These are phyloP conservation scores for Suhomyces bokatorum DNA, from an alignment of 1,139 yeast species.

Conservation along the genomic window DNA sequence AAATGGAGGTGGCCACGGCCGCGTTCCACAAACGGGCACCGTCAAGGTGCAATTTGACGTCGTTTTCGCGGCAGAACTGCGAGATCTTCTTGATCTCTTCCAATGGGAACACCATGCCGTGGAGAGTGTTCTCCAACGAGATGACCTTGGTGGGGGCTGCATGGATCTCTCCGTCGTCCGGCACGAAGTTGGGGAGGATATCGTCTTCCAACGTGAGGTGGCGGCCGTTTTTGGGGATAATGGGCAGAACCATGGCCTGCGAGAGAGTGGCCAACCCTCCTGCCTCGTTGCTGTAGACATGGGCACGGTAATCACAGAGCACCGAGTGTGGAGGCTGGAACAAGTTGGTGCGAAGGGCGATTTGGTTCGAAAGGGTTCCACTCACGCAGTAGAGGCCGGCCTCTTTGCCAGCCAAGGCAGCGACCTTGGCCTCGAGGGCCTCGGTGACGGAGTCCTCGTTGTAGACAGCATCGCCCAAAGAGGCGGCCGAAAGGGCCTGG, in stretches of 20 bases:
- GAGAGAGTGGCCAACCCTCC: constrained; percentile 88
- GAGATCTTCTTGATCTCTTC: constrained; percentile 78
- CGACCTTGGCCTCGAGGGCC: constrained; percentile 64
- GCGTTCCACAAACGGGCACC: constrained; percentile 98
- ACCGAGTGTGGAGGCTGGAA: constrained; percentile 85
- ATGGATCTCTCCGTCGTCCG: constrained; percentile 84
- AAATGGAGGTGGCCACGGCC: constrained; percentile 67
- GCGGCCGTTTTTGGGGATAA: constrained; percentile 69
- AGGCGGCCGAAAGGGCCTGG: constrained; percentile 39
- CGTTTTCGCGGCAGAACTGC: constrained; percentile 64
- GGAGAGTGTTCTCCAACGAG: constrained; percentile 84
- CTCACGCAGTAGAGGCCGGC: constrained; percentile 84
- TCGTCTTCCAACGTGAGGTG: constrained; percentile 78
- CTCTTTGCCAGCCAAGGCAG: constrained; percentile 74
- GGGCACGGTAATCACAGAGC: constrained; percentile 83
- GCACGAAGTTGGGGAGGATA: constrained; percentile 59
- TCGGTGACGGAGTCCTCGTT: constrained; percentile 76
- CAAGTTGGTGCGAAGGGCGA: constrained; percentile 76
- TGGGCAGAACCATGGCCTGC: constrained; percentile 91
- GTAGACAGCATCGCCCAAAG: constrained; percentile 87
- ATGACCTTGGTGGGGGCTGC: constrained; percentile 85
- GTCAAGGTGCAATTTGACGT: constrained; percentile 76
- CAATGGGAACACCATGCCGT: constrained; percentile 78
- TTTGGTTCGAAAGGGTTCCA: constrained; percentile 90
- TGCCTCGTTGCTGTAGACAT: constrained; percentile 81